Conservation (phyloP, 2,329 filamentous ascomycete species). For the Calonectria hongkongensis region DNA sequence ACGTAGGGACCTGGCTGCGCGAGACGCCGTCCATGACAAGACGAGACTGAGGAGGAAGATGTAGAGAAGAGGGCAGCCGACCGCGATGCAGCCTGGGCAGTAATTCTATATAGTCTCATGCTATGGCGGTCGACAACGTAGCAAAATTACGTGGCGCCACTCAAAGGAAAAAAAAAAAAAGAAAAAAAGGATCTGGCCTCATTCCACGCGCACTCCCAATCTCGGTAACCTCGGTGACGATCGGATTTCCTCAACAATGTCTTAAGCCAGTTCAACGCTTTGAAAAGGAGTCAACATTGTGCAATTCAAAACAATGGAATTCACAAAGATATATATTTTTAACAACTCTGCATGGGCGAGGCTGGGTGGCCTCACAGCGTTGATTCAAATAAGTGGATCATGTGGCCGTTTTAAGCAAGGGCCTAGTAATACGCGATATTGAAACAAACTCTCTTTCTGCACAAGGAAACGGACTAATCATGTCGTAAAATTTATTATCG, state of each 20-base stretch:
- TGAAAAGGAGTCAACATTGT: neutral
- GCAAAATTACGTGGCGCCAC: constrained; percentile 27
- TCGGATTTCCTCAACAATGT: neutral
- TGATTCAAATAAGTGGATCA: neutral
- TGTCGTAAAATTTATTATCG: no score
- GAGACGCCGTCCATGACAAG: constrained; percentile 10
- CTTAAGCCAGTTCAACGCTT: no score
- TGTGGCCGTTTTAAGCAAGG: neutral
- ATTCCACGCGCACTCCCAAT: constrained; percentile 13
- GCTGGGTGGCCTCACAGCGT: neutral
- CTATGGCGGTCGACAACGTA: constrained; percentile 10
- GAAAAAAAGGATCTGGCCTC: constrained; percentile 17
- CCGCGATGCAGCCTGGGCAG: neutral
- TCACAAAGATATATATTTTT: neutral
- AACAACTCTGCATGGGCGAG: neutral
- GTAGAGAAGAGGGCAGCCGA: neutral
- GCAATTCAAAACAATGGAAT: neutral
- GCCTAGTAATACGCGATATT: neutral
- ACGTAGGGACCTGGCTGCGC: neutral
- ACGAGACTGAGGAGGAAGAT: neutral
- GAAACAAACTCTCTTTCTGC: neutral
- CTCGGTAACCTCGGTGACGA: constrained; percentile 23
- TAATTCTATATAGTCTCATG: constrained; percentile 8
- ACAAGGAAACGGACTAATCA: neutral
- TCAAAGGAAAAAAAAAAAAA: neutral